Conservation (phyloP, 148 eudicot species). For the Vaccinium darrowii region DNA sequence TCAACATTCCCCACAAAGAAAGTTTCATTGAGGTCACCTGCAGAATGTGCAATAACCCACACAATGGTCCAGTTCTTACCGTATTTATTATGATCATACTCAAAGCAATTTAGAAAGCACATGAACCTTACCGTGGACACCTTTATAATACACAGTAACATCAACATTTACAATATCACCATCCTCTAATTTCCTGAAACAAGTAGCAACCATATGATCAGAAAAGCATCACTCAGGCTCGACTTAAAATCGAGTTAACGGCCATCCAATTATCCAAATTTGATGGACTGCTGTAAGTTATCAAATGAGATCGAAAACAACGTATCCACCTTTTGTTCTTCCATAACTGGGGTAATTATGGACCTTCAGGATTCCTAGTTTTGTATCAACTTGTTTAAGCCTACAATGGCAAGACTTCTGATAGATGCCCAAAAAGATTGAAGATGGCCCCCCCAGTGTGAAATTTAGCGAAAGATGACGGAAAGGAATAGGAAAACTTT, state of each 20-base stretch:
- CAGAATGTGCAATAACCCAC: constrained; percentile 16
- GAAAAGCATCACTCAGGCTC: constrained; percentile 11
- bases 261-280: background rate
- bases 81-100: background rate
- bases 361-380: background rate
- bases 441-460: background rate
- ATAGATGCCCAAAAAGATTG: background rate
- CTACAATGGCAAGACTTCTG: background rate
- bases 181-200: constrained; percentile 89
- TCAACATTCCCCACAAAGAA: constrained; percentile 98
- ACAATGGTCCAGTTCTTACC: constrained; percentile 11
- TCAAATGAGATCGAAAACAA: background rate
- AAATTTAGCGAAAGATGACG: background rate
- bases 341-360: background rate
- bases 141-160: constrained; percentile 88
- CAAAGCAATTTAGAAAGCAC: background rate
- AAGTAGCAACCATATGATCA: constrained; percentile 13
- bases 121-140: constrained; percentile 86
- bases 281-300: background rate
- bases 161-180: constrained; percentile 98
- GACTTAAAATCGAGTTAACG: background rate
- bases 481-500: background rate
- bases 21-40: constrained; percentile 98
- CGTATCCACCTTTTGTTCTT: background rate
- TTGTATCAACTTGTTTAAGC: background rate